Base-by-base conservation (phyloP, 805 yeast genomes). In the Candida koratica region DNA sequence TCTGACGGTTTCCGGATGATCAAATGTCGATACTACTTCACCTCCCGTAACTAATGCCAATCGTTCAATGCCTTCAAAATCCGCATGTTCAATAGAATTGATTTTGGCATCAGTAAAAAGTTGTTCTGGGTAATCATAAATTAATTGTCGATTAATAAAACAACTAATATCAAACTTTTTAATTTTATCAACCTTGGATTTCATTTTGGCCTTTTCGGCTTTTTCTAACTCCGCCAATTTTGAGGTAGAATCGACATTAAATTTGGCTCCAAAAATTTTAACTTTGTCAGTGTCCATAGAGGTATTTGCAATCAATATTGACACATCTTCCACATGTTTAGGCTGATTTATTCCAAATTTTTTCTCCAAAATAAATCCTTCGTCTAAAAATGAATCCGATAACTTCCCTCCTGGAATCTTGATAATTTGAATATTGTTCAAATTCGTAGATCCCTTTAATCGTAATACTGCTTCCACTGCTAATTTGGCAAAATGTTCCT, bases 71-170 rank as follows among this genome's bases (percentile, higher is more conserved):
- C 97, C 99, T 54, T 86, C 97, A 52, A 93, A 93, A 61, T 93
- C 98, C 11, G 98, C 97, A 57, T 93, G 98, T 62, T 93, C 98
- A 45, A 93, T 87, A 15, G 96, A 80, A 61, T 86, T 89, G 51
- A 93, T 84, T 37, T 80, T 78, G 28, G 87, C 64, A 49, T 90
- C 98, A 5, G 95, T 75, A 54, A 93, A 85, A 48, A 93, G 71
- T 63, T 86, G 96, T 65, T 93, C 98, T 17, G 98, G 98, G 75
- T 90, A 93, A 67, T 93, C 97, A 64, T 93, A 93, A 55, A 93
- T 93, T 55, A 93, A 75, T 66, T 93, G 98, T 56, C 98, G 80
- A 69, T 93, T 93, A 49, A 93, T 88, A 59, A 93, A 93, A 51
- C 90, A 80, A 60, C 86, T 85, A 55, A 86, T 79, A 38, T 85